A percentile compares a stretch with the other conserved stretches of the same genome.
Evolutionary conservation across 2,329 filamentous ascomycete species (phyloP).

Genomic region (Stylonectria norvegica): DNA sequence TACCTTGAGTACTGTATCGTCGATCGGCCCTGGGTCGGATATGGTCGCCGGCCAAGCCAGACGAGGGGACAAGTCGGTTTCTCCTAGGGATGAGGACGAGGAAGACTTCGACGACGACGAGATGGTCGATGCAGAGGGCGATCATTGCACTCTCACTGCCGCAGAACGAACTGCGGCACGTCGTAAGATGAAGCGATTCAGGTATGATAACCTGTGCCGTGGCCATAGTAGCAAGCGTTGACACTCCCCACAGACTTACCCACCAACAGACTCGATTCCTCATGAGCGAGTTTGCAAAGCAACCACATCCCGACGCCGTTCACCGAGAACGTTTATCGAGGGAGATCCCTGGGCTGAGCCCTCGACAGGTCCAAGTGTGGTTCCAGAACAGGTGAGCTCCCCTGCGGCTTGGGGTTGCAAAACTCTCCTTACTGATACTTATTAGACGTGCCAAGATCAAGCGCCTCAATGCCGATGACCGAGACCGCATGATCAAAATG

Average conservation of each 20-base stretch:
- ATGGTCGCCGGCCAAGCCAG: conserved; percentile 31
- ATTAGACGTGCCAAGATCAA: conserved; percentile 67
- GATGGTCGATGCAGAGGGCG: conserved; percentile 44
- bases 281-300: conserved; percentile 95
- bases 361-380: conserved; percentile 95
- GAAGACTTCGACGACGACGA: conserved; percentile 53
- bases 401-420: too few relatives aligned
- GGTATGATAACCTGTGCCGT: conserved; percentile 45
- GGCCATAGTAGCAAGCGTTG: conserved; percentile 26
- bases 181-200: conserved; percentile 75
- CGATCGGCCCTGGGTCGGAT: background rate
- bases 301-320: conserved; percentile 88
- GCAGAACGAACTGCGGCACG: conserved; percentile 56
- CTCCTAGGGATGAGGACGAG: conserved; percentile 49
- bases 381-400: too few relatives aligned
- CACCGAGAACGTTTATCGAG: conserved; percentile 82
- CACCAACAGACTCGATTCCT: conserved; percentile 96
- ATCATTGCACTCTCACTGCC: conserved; percentile 45
- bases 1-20: conserved; percentile 4
- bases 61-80: conserved; percentile 35
- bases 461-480: conserved; percentile 65
- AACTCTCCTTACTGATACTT: conserved; percentile 19
- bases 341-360: conserved; percentile 88
- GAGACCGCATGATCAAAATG: conserved; percentile 70
- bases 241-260: conserved; percentile 62